Percentiles rank a stretch among this genome's conserved stretches.
phyloP scores from a whole-genome alignment of 768 basidiomycete species.

The Russula sp. region DNA sequence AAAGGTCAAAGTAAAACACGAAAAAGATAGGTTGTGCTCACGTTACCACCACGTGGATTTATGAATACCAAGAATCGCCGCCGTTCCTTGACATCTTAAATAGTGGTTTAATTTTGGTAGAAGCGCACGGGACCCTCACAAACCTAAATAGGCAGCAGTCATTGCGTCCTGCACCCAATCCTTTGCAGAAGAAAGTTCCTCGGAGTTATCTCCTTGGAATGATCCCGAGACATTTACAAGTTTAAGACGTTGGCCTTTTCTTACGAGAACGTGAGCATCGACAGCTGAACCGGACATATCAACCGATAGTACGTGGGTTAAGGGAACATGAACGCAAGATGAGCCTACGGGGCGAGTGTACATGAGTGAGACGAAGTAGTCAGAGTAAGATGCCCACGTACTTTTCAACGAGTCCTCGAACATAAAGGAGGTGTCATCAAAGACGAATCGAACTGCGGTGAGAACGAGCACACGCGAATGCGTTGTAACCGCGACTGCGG shows the following conservation, averaged over 20 bases:
- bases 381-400: constrained; percentile 9
- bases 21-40: constrained; percentile 43
- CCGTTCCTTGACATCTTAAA: constrained; percentile 50
- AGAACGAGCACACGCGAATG: background rate
- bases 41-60: constrained; percentile 74
- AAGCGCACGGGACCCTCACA: constrained; percentile 22
- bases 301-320: constrained; percentile 57
- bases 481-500: background rate
- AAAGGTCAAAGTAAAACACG: constrained; percentile 11
- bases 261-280: constrained; percentile 51
- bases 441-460: constrained; percentile 1
- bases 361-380: background rate
- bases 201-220: constrained; percentile 35
- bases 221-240: constrained; percentile 48
- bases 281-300: constrained; percentile 41
- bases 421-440: background rate
- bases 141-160: constrained; percentile 62
- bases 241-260: constrained; percentile 40
- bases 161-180: constrained; percentile 58
- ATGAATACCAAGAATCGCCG: constrained; percentile 65
- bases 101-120: constrained; percentile 6
- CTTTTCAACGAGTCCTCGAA: constrained; percentile 33
- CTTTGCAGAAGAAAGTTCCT: constrained; percentile 33
- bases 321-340: constrained; percentile 36
- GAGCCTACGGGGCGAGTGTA: background rate